phyloP scores from a whole-genome alignment of 2,329 filamentous ascomycete genomes.

The Boeremia lycopersici region DNA sequence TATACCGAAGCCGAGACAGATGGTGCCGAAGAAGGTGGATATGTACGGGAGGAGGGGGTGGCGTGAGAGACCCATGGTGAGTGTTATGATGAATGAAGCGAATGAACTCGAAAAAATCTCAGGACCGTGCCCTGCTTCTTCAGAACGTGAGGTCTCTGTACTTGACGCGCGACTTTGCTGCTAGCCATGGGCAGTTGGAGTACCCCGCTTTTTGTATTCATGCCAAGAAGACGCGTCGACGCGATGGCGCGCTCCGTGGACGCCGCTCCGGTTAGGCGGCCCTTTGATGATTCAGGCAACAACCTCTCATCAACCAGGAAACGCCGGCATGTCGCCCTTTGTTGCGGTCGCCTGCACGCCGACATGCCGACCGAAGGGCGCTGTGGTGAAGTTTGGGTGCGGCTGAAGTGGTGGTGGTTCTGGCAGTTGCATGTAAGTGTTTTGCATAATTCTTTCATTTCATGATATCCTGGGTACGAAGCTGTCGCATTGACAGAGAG shows the following conservation, averaged over 20 bases:
- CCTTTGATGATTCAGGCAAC: neutral
- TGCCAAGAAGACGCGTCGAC: neutral
- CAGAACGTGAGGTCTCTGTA: too few species aligned
- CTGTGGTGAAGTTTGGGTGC: neutral
- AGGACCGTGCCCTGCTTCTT: too few species aligned
- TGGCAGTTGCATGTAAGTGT: neutral
- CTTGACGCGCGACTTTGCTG: too few species aligned
- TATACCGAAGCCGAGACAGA: constrained; percentile 47
- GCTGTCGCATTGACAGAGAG: too few species aligned
- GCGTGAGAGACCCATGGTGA: neutral
- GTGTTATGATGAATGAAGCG: too few species aligned
- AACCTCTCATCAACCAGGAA: neutral
- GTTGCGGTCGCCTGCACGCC: neutral
- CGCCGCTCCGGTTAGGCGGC: constrained; percentile 2
- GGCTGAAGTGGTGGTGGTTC: neutral
- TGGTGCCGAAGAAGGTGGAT: constrained; percentile 31
- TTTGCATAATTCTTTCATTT: neutral
- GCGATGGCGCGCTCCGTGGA: constrained; percentile 1
- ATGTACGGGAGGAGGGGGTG: constrained; percentile 14
- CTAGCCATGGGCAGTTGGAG: neutral
- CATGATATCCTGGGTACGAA: too few species aligned
- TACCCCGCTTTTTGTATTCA: constrained; percentile 7
- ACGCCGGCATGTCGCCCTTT: neutral
- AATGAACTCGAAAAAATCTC: too few species aligned
- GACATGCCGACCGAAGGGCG: constrained; percentile 1